Evolutionary conservation across 495 filamentous ascomycete genomes (phyloP), one percentile per base, ranked within the genome.

Genomic region (Talaromyces nanjingensis): DNA sequence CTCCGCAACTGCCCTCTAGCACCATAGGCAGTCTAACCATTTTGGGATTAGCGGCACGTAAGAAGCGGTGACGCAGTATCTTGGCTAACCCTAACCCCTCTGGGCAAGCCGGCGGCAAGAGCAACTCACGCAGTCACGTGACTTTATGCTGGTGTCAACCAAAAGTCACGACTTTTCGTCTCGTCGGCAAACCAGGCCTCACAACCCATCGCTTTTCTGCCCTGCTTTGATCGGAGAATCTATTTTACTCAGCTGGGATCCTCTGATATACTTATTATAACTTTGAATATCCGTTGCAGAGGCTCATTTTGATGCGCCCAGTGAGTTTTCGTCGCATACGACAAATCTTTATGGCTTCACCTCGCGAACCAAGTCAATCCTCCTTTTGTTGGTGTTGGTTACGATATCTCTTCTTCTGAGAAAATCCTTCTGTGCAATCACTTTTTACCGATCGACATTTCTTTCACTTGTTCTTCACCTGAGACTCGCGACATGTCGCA

Each of bases 401-500:
- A 55, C 52, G 22, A 29, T 29, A 29, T 55, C 6, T 55, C 24
- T 25, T 12, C 12, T 54, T 54, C 39, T 45, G 6, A 45, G 3
- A 45, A 18, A 45, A 5, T 11, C 14, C 4, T 16, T 6, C 39
- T 18, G n/a, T 16, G 9, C 39, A 18, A 45, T 45, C 39, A 11
- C 1, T 45, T 45, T 6, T 11, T 16, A 18, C n/a, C 45, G 18
- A 49, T 20, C 11, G 0, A 6, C 1, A 7, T 49, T 20, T 45
- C n/a, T 18, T 49, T 49, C 45, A 12, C 45, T 49, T 18, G 6
- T 18, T 9, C 8, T 8, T 49, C 18, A 12, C 45, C n/a, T 8
- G 18, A 49, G 29, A 9, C 2, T 60, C 59, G 20, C 47, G 74
- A 62, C 63, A 87, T 87, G 85, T 81, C 83, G 45, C 77, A 82